Conservation (phyloP, 2,329 filamentous ascomycete species). For the Capronia americana region DNA sequence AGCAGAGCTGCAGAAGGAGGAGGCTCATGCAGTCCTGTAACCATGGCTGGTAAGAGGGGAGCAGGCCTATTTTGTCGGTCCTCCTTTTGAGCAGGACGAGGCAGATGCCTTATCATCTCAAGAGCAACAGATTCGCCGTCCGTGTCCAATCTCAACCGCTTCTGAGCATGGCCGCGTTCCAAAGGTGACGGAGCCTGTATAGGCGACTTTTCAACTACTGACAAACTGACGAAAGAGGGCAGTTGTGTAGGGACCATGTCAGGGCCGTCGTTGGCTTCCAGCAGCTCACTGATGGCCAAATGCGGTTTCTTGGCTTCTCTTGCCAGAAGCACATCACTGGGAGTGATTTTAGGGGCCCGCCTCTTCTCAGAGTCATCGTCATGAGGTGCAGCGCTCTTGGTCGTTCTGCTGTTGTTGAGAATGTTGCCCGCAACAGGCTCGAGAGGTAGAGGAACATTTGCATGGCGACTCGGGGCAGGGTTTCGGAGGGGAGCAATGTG, state of each 20-base stretch:
- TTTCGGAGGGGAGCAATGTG: conserved; percentile 57
- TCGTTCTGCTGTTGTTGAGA: conserved; percentile 44
- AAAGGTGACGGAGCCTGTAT: conserved; percentile 34
- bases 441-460: conserved; percentile 52
- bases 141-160: conserved; percentile 52
- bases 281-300: conserved; percentile 45
- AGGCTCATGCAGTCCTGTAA: conserved; percentile 69
- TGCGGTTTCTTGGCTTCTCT: conserved; percentile 40
- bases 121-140: conserved; percentile 48
- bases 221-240: conserved; percentile 56
- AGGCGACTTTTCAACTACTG: conserved; percentile 51
- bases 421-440: conserved; percentile 51
- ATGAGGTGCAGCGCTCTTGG: conserved; percentile 13
- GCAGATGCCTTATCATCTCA: conserved; percentile 54
- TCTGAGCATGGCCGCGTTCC: conserved; percentile 46
- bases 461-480: conserved; percentile 50
- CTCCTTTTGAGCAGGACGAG: conserved; percentile 55
- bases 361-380: conserved; percentile 30
- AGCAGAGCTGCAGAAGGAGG: conserved; percentile 67
- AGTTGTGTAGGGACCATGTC: conserved; percentile 46
- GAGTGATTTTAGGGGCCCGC: conserved; percentile 35
- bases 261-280: conserved; percentile 49
- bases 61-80: conserved; percentile 53
- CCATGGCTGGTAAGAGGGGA: conserved; percentile 51
- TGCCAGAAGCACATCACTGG: conserved; percentile 37